Percentiles rank a stretch among this genome's conserved stretches.
Conservation (phyloP, 495 filamentous ascomycete genomes). For the Evansstolkia leycettana region DNA sequence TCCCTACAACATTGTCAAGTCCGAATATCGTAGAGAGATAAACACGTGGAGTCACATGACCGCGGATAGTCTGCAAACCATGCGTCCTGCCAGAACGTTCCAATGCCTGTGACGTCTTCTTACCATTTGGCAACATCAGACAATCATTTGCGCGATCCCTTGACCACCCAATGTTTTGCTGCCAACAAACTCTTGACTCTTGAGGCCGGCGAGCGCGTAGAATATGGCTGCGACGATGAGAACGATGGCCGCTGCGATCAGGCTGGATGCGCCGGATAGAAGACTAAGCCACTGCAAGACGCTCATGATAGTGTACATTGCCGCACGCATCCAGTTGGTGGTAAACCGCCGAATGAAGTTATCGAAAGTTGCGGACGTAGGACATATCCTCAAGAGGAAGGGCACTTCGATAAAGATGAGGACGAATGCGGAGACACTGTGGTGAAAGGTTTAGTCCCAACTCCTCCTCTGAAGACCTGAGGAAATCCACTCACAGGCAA, state of each 20-base stretch:
- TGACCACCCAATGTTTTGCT: slow-evolving; percentile 95
- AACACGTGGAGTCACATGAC: no score
- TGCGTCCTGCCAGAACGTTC: no score
- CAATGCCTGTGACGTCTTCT: no score
- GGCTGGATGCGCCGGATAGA: slow-evolving; percentile 39
- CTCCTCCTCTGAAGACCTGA: neutral
- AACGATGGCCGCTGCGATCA: slow-evolving; percentile 80
- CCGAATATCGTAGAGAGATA: no score
- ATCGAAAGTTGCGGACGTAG: slow-evolving; percentile 84
- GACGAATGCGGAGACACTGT: slow-evolving; percentile 65
- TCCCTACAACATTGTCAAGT: no score
- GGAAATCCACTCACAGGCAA: slow-evolving; percentile 56
- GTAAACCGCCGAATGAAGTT: slow-evolving; percentile 81
- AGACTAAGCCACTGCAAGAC: slow-evolving; percentile 74
- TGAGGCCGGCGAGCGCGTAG: slow-evolving; percentile 75
- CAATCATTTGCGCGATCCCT: slow-evolving; percentile 97
- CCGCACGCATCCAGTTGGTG: slow-evolving; percentile 95
- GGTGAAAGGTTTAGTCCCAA: no score
- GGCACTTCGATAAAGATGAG: slow-evolving; percentile 97
- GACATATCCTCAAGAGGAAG: slow-evolving; percentile 93
- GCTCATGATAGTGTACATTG: slow-evolving; percentile 72
- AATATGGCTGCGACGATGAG: slow-evolving; percentile 65
- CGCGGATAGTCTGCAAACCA: no score
- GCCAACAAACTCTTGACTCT: slow-evolving; percentile 86
- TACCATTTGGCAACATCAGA: slow-evolving; percentile 29